Evolutionary conservation across 1,284 basidiomycete species (phyloP).

Genomic region (Golubevia sp.): DNA sequence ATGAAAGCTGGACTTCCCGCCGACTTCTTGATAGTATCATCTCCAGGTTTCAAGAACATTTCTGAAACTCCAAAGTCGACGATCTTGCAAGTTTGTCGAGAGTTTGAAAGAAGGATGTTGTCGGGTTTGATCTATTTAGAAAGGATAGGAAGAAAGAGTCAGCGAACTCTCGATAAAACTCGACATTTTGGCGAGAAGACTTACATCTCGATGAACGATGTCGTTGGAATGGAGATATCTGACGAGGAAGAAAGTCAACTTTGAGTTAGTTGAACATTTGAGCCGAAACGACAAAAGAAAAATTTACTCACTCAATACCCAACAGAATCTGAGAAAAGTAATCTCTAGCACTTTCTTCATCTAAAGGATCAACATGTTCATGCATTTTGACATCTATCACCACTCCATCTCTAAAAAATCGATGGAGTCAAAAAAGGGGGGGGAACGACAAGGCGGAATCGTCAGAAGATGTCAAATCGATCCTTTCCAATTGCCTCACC

Average conservation of each 20-base stretch:
- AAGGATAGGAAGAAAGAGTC: too few species aligned
- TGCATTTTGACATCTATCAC: constrained; percentile 41
- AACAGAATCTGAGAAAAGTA: constrained; percentile 57
- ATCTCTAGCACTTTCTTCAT: constrained; percentile 37
- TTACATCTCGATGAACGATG: constrained; percentile 52
- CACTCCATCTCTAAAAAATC: constrained; percentile 21
- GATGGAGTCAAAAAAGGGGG: neutral
- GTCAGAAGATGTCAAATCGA: too few species aligned
- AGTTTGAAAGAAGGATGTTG: constrained; percentile 66
- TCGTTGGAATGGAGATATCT: constrained; percentile 52
- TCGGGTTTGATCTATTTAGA: constrained; percentile 68
- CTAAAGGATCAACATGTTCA: constrained; percentile 24
- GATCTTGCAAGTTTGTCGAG: constrained; percentile 66
- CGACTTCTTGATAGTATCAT: constrained; percentile 63
- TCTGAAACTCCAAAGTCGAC: constrained; percentile 69
- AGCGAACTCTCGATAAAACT: too few species aligned
- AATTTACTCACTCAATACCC: constrained; percentile 32
- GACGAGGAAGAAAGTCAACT: neutral
- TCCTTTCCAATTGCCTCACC: too few species aligned
- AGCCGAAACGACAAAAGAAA: neutral
- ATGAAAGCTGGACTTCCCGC: constrained; percentile 68
- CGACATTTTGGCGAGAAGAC: neutral
- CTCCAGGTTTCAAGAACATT: constrained; percentile 64
- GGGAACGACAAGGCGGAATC: neutral
- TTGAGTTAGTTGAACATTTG: too few species aligned